Evolutionary conservation across 106 monocot species (phyloP).

Genomic region (Dendrobium catenatum): DNA sequence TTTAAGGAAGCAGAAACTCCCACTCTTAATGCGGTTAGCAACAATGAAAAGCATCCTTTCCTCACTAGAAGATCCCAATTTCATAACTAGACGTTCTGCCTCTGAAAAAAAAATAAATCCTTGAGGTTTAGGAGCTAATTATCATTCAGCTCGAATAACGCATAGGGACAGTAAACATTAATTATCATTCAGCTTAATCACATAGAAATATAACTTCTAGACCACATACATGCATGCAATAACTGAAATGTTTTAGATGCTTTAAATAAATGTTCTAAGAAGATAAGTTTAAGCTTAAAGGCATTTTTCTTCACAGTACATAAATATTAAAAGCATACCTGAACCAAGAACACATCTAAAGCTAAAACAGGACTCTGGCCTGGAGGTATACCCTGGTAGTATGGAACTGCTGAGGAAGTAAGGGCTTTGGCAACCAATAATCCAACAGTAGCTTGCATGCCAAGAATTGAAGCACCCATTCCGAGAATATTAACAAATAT

Average conservation of each 20-base stretch:
- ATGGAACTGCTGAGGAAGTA: constrained; percentile 85
- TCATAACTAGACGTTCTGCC: neutral
- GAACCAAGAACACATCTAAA: constrained; percentile 93
- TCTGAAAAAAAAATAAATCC: neutral
- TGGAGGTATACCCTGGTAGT: constrained; percentile 80
- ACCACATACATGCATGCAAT: neutral
- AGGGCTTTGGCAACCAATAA: constrained; percentile 88
- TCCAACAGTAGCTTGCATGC: constrained; percentile 98
- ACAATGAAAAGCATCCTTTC: neutral
- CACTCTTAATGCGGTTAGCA: neutral
- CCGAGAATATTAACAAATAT: constrained; percentile 74
- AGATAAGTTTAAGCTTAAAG: neutral
- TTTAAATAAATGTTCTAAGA: neutral
- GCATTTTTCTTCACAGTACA: neutral
- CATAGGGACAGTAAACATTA: neutral
- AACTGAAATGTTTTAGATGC: neutral
- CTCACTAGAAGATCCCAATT: neutral
- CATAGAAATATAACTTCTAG: neutral
- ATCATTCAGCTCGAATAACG: neutral
- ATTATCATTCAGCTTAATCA: neutral
- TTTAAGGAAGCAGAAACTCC: neutral
- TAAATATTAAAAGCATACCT: constrained; percentile 46
- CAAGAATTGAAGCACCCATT: constrained; percentile 89
- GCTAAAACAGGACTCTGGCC: constrained; percentile 89
- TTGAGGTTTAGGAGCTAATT: neutral